Base-by-base conservation (phyloP, 768 basidiomycete genomes). In the Megacollybia marginata region DNA sequence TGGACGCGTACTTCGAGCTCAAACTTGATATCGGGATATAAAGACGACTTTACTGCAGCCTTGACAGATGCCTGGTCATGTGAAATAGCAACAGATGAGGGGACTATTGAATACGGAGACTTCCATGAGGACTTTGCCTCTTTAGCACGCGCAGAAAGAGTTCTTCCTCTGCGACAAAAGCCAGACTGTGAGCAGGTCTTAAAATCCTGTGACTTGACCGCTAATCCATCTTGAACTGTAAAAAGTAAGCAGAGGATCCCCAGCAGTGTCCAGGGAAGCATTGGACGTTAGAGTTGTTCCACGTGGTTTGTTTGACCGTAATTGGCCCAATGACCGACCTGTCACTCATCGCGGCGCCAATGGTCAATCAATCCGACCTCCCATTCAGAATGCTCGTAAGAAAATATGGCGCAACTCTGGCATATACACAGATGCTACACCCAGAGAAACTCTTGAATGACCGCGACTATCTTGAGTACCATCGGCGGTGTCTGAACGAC, bases 131-230 rank as follows among this genome's bases (percentile, higher is more conserved):
- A 64, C 31, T 67, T 65, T 8, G 75, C 73, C 48, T 78, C 79
- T 36, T 70, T 70, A 5, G 90, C 87, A 44, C 91, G 81, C 9
- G 76, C 71, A 51, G 92, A 79, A 42, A 99, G 79, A 0, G 86
- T 88, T 44, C 95, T 83, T 47, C 93, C 92, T 42, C 86, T 69
- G n/a, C 90, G 80, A 72, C 96, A 98, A 68, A 99, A 98, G 16
- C 89, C 93, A 0, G 92, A 80, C 66, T 98, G 91, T n/a, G 77
- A 75, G 61, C 96, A 98, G 50, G 82, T 91, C 67, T 96, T 97
- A 77, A 94, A 99, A 67, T 97, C 92, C 52, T 85, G 76, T 16
- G 74, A 69, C 69, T 89, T 89, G 67, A 89, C 80, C 33, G 85
- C 80, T 28, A 75, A 57, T 13, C 4, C 13, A 13, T 40, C 15